Base-by-base conservation (phyloP, 805 yeast species). In the Wickerhamomyces queroliae region DNA sequence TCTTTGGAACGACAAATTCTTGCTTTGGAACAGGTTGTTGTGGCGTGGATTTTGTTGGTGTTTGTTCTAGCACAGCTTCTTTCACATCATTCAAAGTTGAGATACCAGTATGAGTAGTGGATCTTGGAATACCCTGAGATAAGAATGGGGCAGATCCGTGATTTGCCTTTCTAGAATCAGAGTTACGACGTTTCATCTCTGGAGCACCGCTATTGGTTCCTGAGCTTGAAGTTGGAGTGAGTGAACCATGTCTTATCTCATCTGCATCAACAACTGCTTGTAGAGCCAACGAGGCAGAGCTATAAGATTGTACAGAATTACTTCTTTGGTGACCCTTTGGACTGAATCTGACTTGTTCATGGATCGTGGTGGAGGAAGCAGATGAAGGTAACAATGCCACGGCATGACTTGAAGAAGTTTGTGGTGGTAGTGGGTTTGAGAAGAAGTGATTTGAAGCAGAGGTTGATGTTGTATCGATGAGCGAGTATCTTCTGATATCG, bases 241-340 rank as follows among this genome's bases (percentile, higher is more conserved):
- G 25, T 39, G 12, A 8, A 22, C 18, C 17, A 33, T 46, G 43
- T 42, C 56, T 48, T 18, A 58, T 55, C 33, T 62, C 66, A 49
- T 76, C 81, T 8, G 84, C 85, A 44, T 78, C 76, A 12, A 79
- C 88, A 38, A 83, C 83, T 0, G 89, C 89, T 53, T 82, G 85
- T 42, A 83, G 64, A 9, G 83, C 90, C 44, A 70, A 54, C 27
- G 85, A 76, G 3, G 88, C 90, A 2, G 84, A 66, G 1, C 79
- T 66, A 42, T 70, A 63, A 18, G 59, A 54, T 37, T 54, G 58
- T 3, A 52, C 67, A 9, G 72, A 67, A 34, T 62, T 61, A 20
- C 59, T 62, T 56, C 72, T 63, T 33, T 52, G 52, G 43, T 67
- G 71, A 13, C 56, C 47, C 31, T 43, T 50, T 33, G 52, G 46